Percentiles rank a stretch among this genome's conserved stretches.
These are phyloP conservation scores for Coniochaeta sp. DNA, from an alignment of 2,329 filamentous ascomycete species.

Conservation along the genomic window DNA sequence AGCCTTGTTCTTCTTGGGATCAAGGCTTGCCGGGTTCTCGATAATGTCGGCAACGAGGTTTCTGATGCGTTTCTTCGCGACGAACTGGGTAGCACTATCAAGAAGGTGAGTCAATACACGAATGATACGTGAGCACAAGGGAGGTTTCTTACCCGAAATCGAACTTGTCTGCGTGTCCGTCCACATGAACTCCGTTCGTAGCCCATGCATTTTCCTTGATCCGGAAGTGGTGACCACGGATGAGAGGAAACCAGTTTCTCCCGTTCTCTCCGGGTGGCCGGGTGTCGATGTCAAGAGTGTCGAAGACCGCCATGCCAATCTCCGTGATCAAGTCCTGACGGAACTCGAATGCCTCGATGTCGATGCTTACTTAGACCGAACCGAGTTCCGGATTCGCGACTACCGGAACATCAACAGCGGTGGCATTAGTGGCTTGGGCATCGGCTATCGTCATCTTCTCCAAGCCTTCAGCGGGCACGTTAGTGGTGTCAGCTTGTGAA, in stretches of 20 bases:
- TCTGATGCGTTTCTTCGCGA: constrained; percentile 2
- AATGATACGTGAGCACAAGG: constrained; percentile 1
- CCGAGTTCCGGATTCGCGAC: constrained; percentile 33
- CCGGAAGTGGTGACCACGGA: constrained; percentile 69
- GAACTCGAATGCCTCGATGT: constrained; percentile 75
- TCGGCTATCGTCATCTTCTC: constrained; percentile 2
- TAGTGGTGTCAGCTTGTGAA: background rate
- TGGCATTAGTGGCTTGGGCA: background rate
- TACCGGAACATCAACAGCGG: constrained; percentile 4
- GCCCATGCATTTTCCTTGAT: constrained; percentile 61
- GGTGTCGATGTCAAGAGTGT: constrained; percentile 51
- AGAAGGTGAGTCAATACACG: background rate
- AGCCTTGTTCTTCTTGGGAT: constrained; percentile 1
- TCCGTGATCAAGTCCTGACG: constrained; percentile 67
- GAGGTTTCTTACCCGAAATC: constrained; percentile 56
- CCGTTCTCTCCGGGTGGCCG: constrained; percentile 55
- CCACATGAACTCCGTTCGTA: constrained; percentile 60
- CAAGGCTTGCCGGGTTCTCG: constrained; percentile 3
- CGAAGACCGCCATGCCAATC: constrained; percentile 74
- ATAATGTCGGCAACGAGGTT: constrained; percentile 10
- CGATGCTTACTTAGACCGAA: constrained; percentile 70
- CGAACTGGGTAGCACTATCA: constrained; percentile 10
- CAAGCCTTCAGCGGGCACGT: constrained; percentile 5
- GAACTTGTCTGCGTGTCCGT: constrained; percentile 67
- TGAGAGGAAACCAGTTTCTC: constrained; percentile 57